Conservation (phyloP, 345 rosid species). For the Pistacia atlantica region DNA sequence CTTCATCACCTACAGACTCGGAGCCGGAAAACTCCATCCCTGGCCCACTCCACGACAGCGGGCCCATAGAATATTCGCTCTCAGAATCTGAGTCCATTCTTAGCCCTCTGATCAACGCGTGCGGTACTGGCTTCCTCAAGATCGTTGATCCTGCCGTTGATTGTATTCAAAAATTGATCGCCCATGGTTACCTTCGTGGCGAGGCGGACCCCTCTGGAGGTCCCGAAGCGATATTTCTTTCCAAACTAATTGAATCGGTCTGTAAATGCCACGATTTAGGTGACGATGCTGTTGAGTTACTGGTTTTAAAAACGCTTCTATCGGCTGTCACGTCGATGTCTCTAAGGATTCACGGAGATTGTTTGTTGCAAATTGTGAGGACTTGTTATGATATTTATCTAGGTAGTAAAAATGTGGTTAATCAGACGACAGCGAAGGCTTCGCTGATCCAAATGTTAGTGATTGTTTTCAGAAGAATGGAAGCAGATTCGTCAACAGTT, state of each 20-base stretch:
- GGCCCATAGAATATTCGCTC: conserved; percentile 62
- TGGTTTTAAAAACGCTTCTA: conserved; percentile 74
- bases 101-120: conserved; percentile 79
- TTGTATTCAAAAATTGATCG: conserved; percentile 87
- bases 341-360: conserved; percentile 87
- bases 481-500: conserved; percentile 91
- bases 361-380: conserved; percentile 84
- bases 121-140: conserved; percentile 68
- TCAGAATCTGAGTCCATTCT: conserved; percentile 87
- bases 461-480: conserved; percentile 97
- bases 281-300: conserved; percentile 78
- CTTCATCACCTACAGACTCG: conserved; percentile 46
- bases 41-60: conserved; percentile 90
- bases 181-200: conserved; percentile 94
- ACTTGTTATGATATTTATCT: conserved; percentile 93
- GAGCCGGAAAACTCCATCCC: conserved; percentile 65
- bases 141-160: conserved; percentile 93
- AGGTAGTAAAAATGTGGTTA: conserved; percentile 87
- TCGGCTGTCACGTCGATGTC: conserved; percentile 91
- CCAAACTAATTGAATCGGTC: conserved; percentile 72
- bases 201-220: conserved; percentile 90
- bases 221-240: conserved; percentile 63
- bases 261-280: conserved; percentile 84
- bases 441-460: conserved; percentile 96
- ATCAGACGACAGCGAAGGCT: conserved; percentile 95